Evolutionary conservation across 1,139 yeast species (phyloP), one percentile per base, ranked within the genome.

Genomic region (Martiniozyma asiatica): DNA sequence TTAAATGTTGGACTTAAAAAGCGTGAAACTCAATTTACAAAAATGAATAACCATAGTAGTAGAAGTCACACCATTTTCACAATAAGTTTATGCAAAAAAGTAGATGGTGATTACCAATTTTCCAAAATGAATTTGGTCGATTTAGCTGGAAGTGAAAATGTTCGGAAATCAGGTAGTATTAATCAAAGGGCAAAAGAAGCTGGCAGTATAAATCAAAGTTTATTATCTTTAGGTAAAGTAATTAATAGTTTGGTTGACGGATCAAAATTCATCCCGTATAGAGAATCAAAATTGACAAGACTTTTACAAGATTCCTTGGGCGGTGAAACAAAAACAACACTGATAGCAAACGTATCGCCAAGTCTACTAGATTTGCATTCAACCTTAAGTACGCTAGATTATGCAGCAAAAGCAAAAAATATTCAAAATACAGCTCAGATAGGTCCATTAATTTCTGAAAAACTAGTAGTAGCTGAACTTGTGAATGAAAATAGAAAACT

Each of bases 181-280:
- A 73, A 76, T 47, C 74, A 70, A 45, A 62, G 92, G 19, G 93
- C 94, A 0, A 71, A 81, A 41, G 94, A 82, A 51, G 94, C 94
- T 2, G 94, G 94, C 2, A 69, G 77, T 44, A 85, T 85, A 32
- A 85, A 85, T 51, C 92, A 82, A 51, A 76, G 89, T 38, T 61
- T 85, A 35, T 56, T 84, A 23, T 77, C 94, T 0, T 62, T 85
- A 28, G 96, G 95, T 0, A 59, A 94, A 33, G 94, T 85, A 1
- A 84, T 85, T 24, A 82, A 76, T 46, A 65, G 80, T 1, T 61
- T 84, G 27, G 77, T 70, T 3, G 78, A 69, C 38, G 61, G 63
- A 25, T 58, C 71, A 15, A 55, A 66, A 6, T 92, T 80, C 53
- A 68, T 84, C 12, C 94, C 96, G 0, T 85, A 82, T 47, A 61